Base-by-base conservation (phyloP, 208 protist species). In the Crithidia acanthocephali region DNA sequence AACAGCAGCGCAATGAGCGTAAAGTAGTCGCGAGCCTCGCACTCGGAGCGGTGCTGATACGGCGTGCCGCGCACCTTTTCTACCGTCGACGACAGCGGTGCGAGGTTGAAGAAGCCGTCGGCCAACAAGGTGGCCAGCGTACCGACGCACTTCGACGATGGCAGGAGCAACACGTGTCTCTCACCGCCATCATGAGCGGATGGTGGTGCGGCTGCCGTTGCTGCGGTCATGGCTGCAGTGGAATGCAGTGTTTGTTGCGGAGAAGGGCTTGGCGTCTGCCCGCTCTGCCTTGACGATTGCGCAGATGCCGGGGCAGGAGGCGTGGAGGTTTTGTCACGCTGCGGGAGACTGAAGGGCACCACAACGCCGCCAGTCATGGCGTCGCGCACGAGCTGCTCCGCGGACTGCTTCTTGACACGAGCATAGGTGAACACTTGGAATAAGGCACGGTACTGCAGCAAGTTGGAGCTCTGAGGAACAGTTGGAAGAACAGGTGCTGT, bases 361-460 rank as follows among this genome's bases (percentile, higher is more conserved):
- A 91, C 80, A 23, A 95, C 83, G 18, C 90, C 90, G 18, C 90
- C 90, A 2, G 66, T 70, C 67, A 90, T 40, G 18, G 84, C 90
- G 37, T 86, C 80, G 1, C 55, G 79, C 3, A 92, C 63, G 28
- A 95, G 78, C n/a, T 85, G 72, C 47, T 57, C 67, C 13, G 90
- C 79, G 4, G 63, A 75, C 42, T 71, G 77, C 47, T 59, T 18
- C 16, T 67, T 83, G 60, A 83, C 63, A 15, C 73, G 64, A 4
- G 87, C 76, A 59, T 87, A 83, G 35, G 80, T 71, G 27, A 95
- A 67, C 3, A 95, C 85, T 33, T 93, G 90, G 16, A 82, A 61
- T 30, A 95, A 63, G 0, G 90, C 87, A 28, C 86, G 73, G 67
- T 89, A 89, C 25, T 94, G 75, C 37, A 57, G 63, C 22, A 94